A percentile compares a stretch with the other conserved stretches of the same genome.
These are phyloP conservation scores for Didymella exigua DNA, from an alignment of 2,329 filamentous ascomycete species.

Conservation along the genomic window DNA sequence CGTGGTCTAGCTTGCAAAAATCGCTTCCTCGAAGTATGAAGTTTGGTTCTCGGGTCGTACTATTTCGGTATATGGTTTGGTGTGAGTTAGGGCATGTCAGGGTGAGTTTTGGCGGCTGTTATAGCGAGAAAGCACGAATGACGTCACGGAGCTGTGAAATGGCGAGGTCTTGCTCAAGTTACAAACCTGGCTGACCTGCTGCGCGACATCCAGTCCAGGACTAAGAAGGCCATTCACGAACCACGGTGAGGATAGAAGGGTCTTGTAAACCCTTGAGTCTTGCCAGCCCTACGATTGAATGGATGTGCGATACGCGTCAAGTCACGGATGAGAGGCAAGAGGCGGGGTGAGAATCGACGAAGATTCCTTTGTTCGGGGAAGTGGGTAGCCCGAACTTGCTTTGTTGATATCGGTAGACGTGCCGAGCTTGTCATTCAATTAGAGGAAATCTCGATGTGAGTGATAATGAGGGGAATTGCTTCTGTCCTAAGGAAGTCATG, in stretches of 20 bases:
- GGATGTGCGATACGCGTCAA: neutral
- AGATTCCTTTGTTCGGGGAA: neutral
- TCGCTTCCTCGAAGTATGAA: neutral
- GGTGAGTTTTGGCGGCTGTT: slow-evolving; percentile 5
- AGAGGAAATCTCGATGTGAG: neutral
- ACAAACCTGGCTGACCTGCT: neutral
- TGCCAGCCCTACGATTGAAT: neutral
- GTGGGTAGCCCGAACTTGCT: neutral
- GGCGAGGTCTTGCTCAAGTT: neutral
- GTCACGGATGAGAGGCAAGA: neutral
- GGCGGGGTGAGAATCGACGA: neutral
- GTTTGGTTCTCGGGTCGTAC: slow-evolving; percentile 11
- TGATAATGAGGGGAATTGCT: too few relatives aligned
- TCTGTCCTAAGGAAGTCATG: neutral
- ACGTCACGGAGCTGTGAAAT: slow-evolving; percentile 14
- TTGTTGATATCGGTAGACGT: neutral
- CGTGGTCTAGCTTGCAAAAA: neutral
- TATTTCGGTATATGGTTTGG: slow-evolving; percentile 3
- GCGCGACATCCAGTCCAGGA: neutral
- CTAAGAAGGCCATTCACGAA: neutral
- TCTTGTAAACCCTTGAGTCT: slow-evolving; percentile 1
- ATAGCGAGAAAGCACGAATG: slow-evolving; percentile 1
- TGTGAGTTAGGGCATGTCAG: slow-evolving; percentile 7
- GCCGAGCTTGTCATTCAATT: neutral
- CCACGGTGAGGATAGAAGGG: neutral